These are phyloP conservation scores for Daldinia caldariorum DNA, from an alignment of 495 filamentous ascomycete genomes.

Conservation along the genomic window DNA sequence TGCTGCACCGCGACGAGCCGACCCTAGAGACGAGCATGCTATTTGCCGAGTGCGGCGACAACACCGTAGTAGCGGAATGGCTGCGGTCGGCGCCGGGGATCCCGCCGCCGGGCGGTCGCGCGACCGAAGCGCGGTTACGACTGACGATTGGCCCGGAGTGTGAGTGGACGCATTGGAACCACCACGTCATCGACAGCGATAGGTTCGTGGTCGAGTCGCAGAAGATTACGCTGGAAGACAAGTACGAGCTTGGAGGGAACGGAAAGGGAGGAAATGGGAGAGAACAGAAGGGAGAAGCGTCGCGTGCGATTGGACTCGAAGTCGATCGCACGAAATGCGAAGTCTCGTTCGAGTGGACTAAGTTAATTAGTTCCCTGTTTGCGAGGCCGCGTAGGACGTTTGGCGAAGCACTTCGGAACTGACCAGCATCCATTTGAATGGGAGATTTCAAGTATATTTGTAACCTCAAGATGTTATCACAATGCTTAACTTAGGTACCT, in stretches of 20 bases:
- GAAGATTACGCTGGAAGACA: slow-evolving; percentile 26
- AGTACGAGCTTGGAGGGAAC: neutral
- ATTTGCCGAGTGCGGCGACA: slow-evolving; percentile 26
- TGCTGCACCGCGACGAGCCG: slow-evolving; percentile 21
- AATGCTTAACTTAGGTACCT: no score
- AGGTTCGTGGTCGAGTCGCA: slow-evolving; percentile 26
- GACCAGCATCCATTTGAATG: neutral
- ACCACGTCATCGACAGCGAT: slow-evolving; percentile 30
- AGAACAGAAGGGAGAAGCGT: neutral
- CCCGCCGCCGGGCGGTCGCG: slow-evolving; percentile 15
- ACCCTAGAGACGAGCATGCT: slow-evolving; percentile 1
- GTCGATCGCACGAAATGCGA: slow-evolving; percentile 33
- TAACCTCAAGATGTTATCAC: no score
- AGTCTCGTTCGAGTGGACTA: slow-evolving; percentile 29
- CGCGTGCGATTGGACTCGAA: slow-evolving; percentile 25
- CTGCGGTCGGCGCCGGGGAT: slow-evolving; percentile 28
- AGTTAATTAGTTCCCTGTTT: slow-evolving; percentile 29
- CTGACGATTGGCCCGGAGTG: slow-evolving; percentile 23
- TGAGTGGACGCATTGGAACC: slow-evolving; percentile 33
- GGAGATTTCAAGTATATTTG: no score
- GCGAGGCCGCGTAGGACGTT: slow-evolving; percentile 20
- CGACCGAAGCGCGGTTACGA: slow-evolving; percentile 20
- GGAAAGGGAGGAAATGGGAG: neutral
- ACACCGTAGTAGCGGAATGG: slow-evolving; percentile 33
- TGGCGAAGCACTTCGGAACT: neutral